These are phyloP conservation scores for Fraxinus latifolia DNA, from an alignment of 305 asterid species.

Conservation along the genomic window DNA sequence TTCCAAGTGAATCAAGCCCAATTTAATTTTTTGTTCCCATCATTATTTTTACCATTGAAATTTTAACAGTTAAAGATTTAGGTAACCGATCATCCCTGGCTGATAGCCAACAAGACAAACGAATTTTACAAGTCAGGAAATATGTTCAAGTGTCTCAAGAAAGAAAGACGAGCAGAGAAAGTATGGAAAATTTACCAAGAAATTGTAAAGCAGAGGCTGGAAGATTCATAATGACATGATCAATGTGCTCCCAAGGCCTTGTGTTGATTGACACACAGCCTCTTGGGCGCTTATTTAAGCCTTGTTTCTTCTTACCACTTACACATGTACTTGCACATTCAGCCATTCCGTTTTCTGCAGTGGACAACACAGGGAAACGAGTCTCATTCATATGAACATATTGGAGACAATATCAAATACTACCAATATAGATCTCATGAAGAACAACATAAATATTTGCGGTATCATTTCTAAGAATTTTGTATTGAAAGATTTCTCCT, in stretches of 20 bases:
- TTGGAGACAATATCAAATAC: slow-evolving; percentile 13
- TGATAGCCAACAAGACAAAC: neutral
- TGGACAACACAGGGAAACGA: slow-evolving; percentile 21
- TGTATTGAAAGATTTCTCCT: neutral
- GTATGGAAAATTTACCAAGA: slow-evolving; percentile 54
- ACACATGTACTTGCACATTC: slow-evolving; percentile 25
- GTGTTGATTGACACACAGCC: slow-evolving; percentile 44
- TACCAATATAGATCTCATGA: neutral
- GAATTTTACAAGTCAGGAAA: neutral
- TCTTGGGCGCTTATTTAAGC: slow-evolving; percentile 44
- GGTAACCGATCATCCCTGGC: neutral
- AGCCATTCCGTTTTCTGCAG: slow-evolving; percentile 45
- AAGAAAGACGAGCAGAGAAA: neutral
- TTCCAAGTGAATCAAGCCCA: neutral
- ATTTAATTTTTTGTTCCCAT: neutral
- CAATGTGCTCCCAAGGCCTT: slow-evolving; percentile 90
- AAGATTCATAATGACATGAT: slow-evolving; percentile 87
- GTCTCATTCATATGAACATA: slow-evolving; percentile 18
- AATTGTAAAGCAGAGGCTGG: slow-evolving; percentile 89
- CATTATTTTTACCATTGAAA: neutral
- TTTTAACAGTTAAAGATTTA: neutral
- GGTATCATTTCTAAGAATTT: neutral
- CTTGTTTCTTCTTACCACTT: slow-evolving; percentile 49
- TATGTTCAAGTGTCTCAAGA: neutral
- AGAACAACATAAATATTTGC: neutral